These are phyloP conservation scores for Gremmenia infestans DNA, from an alignment of 2,329 filamentous ascomycete species.

Conservation along the genomic window DNA sequence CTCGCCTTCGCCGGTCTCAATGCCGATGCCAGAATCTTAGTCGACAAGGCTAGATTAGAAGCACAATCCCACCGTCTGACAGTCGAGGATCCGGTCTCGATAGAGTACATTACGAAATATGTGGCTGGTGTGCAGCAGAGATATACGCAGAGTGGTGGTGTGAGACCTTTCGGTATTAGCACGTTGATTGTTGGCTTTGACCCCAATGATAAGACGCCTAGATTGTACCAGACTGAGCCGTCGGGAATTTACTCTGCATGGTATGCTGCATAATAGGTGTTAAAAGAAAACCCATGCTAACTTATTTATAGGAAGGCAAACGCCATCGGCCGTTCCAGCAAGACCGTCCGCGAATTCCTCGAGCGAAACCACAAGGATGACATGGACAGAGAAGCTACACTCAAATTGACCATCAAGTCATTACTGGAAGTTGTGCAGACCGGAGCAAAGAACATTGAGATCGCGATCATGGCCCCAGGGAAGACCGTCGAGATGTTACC, in stretches of 20 bases:
- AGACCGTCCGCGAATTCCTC: constrained; percentile 97
- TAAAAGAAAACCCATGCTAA: constrained; percentile 30
- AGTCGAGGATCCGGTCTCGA: constrained; percentile 93
- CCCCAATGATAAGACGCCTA: constrained; percentile 79
- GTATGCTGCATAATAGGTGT: constrained; percentile 43
- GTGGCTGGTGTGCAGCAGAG: constrained; percentile 96
- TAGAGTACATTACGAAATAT: constrained; percentile 99
- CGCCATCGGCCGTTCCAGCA: constrained; percentile 95
- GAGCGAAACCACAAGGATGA: constrained; percentile 98
- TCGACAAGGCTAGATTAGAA: constrained; percentile 96
- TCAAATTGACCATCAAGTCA: constrained; percentile 96
- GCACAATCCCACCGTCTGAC: constrained; percentile 96
- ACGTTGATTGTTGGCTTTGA: constrained; percentile 98
- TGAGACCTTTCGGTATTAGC: constrained; percentile 97
- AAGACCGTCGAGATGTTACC: constrained; percentile 90
- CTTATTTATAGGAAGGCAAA: constrained; percentile 80
- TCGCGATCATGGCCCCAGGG: constrained; percentile 93
- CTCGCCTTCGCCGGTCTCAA: constrained; percentile 97
- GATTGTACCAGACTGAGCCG: constrained; percentile 98
- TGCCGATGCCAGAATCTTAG: constrained; percentile 93
- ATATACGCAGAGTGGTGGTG: constrained; percentile 98
- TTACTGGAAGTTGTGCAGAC: constrained; percentile 97
- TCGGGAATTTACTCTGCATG: constrained; percentile 98
- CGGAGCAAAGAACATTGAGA: constrained; percentile 99
- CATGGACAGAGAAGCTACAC: constrained; percentile 94